phyloP scores from a whole-genome alignment of 1,139 yeast genomes.

The Scheffersomyces titani region DNA sequence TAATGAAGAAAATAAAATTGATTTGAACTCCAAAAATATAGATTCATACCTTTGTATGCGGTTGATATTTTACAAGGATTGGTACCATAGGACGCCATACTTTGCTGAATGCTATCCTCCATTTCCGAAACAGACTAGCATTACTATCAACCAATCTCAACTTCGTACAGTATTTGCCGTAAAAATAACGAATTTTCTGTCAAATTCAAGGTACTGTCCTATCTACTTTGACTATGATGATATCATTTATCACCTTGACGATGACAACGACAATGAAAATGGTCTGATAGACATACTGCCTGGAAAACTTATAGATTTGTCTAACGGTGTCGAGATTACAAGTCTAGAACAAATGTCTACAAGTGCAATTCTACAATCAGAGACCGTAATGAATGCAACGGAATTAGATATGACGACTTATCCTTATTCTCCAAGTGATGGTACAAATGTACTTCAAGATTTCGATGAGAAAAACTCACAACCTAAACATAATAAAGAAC shows the following conservation, averaged over 20 bases:
- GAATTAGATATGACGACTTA: background rate
- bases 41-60: constrained; percentile 27
- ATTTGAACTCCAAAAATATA: constrained; percentile 1
- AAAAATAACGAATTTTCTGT: constrained; percentile 15
- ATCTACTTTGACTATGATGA: constrained; percentile 27
- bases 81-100: constrained; percentile 34
- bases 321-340: background rate
- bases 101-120: constrained; percentile 13
- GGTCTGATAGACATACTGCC: background rate
- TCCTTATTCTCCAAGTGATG: background rate
- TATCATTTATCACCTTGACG: constrained; percentile 10
- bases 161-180: constrained; percentile 24
- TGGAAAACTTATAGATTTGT: background rate
- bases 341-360: background rate
- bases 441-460: background rate
- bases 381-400: background rate
- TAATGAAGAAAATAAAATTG: background rate
- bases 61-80: constrained; percentile 36
- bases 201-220: constrained; percentile 11
- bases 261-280: background rate
- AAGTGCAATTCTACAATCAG: background rate
- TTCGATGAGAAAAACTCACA: background rate
- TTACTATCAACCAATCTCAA: constrained; percentile 9
- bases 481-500: background rate
- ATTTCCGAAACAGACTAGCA: background rate